These are phyloP conservation scores for Pleurotus platypus DNA, from an alignment of 768 basidiomycete genomes.

Conservation along the genomic window DNA sequence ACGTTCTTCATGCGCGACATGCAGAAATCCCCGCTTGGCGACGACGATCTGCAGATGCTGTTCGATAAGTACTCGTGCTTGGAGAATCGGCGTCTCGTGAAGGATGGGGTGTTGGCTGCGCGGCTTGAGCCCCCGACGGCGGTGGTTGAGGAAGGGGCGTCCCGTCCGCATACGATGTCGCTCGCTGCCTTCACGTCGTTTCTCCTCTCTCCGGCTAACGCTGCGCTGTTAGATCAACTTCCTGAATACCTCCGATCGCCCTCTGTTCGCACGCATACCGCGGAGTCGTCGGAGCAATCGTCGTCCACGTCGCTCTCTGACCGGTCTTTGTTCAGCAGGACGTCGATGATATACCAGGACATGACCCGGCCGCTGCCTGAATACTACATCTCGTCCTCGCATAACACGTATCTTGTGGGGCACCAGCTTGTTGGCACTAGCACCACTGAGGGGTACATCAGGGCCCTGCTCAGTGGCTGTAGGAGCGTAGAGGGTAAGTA, in stretches of 20 bases:
- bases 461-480: conserved; percentile 83
- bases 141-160: neutral
- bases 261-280: neutral
- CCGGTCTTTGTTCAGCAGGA: conserved; percentile 26
- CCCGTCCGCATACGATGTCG: neutral
- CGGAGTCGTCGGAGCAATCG: too few relatives aligned
- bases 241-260: conserved; percentile 26
- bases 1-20: conserved; percentile 40
- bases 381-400: conserved; percentile 88
- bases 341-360: conserved; percentile 57
- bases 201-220: conserved; percentile 77
- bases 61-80: conserved; percentile 28
- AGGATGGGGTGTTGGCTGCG: neutral
- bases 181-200: conserved; percentile 67
- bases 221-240: conserved; percentile 38
- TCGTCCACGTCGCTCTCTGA: too few relatives aligned
- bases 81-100: neutral
- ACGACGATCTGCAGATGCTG: conserved; percentile 27
- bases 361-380: conserved; percentile 88
- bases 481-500: conserved; percentile 83
- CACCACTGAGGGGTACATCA: conserved; percentile 83
- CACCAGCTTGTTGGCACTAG: conserved; percentile 76
- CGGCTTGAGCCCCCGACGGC: neutral
- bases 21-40: conserved; percentile 37
- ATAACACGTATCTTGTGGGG: conserved; percentile 86